Base-by-base conservation (phyloP, 768 basidiomycete species). In the Rhizopogon vulgaris region DNA sequence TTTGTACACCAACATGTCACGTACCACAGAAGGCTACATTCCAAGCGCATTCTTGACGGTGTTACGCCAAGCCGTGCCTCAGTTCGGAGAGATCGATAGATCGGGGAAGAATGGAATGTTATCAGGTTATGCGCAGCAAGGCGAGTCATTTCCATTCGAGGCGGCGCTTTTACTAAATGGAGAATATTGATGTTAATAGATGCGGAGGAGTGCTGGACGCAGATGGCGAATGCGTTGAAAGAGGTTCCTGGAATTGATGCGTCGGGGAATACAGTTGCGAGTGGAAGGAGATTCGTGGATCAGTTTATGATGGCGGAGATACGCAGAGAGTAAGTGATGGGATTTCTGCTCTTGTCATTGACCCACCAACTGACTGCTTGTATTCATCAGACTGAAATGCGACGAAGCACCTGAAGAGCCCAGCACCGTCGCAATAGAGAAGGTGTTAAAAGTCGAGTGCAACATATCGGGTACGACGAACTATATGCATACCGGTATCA, bases 391-490 rank as follows among this genome's bases (percentile, higher is more conserved):
- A 58, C 63, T 94, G 52, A 85, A 77, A 55, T 91, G 87, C 57
- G 82, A 85, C 38, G 95, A 97, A 65, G 82, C 87, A 2, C 75
- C 87, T 0, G 86, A 91, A 8, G 96, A 99, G 62, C 71, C 80
- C 0, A 61, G 84, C 5, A 80, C 84, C 7, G 66, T 82, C 2
- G 69, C 78, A 0, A 73, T 64, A 6, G 94, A 98, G 60, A 80
- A 77, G 25, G 84, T 94, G 12, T 78, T 92, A 45, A 95, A 98
- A 67, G 72, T 98, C 24, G 88, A 91, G 57, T 98, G 95, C 64
- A 95, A 95, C 66, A 99, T 99, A 62, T 78, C 77, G n/a, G 71
- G 73, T 42, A 74, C 75, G 25, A 97, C 94, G 14, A 97, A 94
- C 68, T 95, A 84, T 64, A 85, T 99, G 84, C 74, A 85, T 42